phyloP scores from a whole-genome alignment of 108 stramenopile species.

The Fragilariopsis cylindrus region DNA sequence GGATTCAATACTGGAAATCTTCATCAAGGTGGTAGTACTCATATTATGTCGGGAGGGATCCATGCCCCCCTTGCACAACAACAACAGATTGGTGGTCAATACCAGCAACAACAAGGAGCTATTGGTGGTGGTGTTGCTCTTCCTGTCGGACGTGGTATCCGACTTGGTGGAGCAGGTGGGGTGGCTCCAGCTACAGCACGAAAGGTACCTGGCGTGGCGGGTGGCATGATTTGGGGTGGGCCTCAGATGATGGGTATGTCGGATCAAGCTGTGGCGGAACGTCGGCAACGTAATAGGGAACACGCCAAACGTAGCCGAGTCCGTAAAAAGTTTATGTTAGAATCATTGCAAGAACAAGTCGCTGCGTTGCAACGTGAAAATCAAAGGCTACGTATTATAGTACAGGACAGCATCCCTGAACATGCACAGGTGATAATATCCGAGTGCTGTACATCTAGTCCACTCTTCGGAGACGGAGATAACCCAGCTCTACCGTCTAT shows the following conservation, averaged over 20 bases:
- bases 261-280: slow-evolving; percentile 60
- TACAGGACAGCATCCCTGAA: slow-evolving; percentile 82
- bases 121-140: slow-evolving; percentile 38
- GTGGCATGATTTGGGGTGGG: slow-evolving; percentile 34
- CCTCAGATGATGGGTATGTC: slow-evolving; percentile 31
- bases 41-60: background rate
- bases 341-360: slow-evolving; percentile 95
- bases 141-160: slow-evolving; percentile 70
- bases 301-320: slow-evolving; percentile 97
- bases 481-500: background rate
- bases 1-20: slow-evolving; percentile 21
- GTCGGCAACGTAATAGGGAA: slow-evolving; percentile 93
- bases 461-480: slow-evolving; percentile 62
- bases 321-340: slow-evolving; percentile 97
- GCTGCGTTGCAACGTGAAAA: slow-evolving; percentile 90
- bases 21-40: slow-evolving; percentile 24
- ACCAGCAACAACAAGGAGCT: slow-evolving; percentile 16
- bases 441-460: slow-evolving; percentile 71
- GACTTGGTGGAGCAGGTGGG: slow-evolving; percentile 58
- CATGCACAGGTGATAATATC: slow-evolving; percentile 80
- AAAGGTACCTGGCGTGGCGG: slow-evolving; percentile 23
- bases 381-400: slow-evolving; percentile 62
- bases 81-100: slow-evolving; percentile 24
- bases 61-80: background rate
- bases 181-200: slow-evolving; percentile 52